Evolutionary conservation across 768 basidiomycete genomes (phyloP).

Genomic region (Leccinum disarticulatum): DNA sequence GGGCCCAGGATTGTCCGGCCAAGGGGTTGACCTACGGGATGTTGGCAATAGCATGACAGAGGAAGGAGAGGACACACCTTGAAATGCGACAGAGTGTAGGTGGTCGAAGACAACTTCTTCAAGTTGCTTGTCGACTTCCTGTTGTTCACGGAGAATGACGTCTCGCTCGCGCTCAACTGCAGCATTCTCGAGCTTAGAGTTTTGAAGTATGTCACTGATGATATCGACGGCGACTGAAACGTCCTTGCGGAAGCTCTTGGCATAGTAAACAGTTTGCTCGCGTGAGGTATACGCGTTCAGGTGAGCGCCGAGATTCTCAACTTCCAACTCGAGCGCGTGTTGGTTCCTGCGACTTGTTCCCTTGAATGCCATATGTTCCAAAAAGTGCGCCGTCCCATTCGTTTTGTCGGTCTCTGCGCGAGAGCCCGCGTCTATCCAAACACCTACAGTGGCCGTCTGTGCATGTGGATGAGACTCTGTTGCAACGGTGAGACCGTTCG

Average conservation of each 20-base stretch:
- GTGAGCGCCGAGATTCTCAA: slow-evolving; percentile 97
- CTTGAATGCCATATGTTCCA: slow-evolving; percentile 99
- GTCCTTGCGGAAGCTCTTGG: slow-evolving; percentile 97
- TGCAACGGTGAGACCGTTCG: slow-evolving; percentile 94
- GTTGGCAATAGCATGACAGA: slow-evolving; percentile 9
- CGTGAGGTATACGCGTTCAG: slow-evolving; percentile 98
- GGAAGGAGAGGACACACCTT: slow-evolving; percentile 50
- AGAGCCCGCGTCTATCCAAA: slow-evolving; percentile 99
- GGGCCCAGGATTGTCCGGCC: slow-evolving; percentile 98
- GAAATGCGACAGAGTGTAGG: slow-evolving; percentile 94
- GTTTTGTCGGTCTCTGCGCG: slow-evolving; percentile 95
- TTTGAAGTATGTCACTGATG: slow-evolving; percentile 96
- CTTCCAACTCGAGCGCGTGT: slow-evolving; percentile 90
- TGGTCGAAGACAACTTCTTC: slow-evolving; percentile 99
- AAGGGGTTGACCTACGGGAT: slow-evolving; percentile 76
- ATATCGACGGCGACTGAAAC: slow-evolving; percentile 90
- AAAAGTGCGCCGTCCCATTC: slow-evolving; percentile 96
- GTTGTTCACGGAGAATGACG: slow-evolving; percentile 95
- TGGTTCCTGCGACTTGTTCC: slow-evolving; percentile 89
- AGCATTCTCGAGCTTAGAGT: slow-evolving; percentile 83
- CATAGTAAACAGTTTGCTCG: slow-evolving; percentile 99
- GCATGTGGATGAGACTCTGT: slow-evolving; percentile 88
- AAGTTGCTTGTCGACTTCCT: slow-evolving; percentile 97
- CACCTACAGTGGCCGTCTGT: slow-evolving; percentile 97
- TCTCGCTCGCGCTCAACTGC: slow-evolving; percentile 96